phyloP scores from a whole-genome alignment of 805 yeast species.

The Ogataea henricii region DNA sequence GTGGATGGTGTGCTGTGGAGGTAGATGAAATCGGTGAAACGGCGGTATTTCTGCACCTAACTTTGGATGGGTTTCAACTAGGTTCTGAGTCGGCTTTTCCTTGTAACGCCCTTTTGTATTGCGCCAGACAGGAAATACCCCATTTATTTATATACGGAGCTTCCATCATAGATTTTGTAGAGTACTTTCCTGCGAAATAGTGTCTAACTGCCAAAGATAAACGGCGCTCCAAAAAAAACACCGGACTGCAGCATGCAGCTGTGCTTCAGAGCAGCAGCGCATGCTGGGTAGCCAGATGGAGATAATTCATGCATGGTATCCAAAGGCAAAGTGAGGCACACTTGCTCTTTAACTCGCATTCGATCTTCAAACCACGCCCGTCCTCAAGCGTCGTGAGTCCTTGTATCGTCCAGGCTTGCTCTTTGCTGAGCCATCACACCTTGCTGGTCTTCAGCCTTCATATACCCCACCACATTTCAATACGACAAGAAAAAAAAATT shows the following conservation, averaged over 20 bases:
- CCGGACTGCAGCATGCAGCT: not conserved
- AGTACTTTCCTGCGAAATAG: slow-evolving; percentile 4
- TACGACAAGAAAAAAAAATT: not conserved
- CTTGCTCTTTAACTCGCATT: too few species aligned
- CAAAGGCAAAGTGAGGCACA: too few species aligned
- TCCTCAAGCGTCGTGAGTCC: too few species aligned
- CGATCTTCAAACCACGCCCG: too few species aligned
- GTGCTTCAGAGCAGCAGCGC: not conserved
- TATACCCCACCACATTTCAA: not conserved
- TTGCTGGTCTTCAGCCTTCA: not conserved
- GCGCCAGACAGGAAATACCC: not conserved
- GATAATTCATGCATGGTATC: too few species aligned
- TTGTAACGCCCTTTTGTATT: too few species aligned
- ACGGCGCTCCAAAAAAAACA: slow-evolving; percentile 5
- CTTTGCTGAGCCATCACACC: not conserved
- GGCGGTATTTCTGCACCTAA: too few species aligned
- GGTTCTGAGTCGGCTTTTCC: too few species aligned
- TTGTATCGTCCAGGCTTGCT: too few species aligned
- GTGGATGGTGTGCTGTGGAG: too few species aligned
- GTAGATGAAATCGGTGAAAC: too few species aligned
- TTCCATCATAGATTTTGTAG: not conserved
- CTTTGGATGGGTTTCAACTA: too few species aligned
- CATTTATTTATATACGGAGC: slow-evolving; percentile 1
- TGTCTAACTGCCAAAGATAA: slow-evolving; percentile 4
- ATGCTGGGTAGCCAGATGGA: not conserved